These are phyloP conservation scores for Globisporangium ultimum DNA, from an alignment of 352 stramenopile genomes.

Conservation along the genomic window DNA sequence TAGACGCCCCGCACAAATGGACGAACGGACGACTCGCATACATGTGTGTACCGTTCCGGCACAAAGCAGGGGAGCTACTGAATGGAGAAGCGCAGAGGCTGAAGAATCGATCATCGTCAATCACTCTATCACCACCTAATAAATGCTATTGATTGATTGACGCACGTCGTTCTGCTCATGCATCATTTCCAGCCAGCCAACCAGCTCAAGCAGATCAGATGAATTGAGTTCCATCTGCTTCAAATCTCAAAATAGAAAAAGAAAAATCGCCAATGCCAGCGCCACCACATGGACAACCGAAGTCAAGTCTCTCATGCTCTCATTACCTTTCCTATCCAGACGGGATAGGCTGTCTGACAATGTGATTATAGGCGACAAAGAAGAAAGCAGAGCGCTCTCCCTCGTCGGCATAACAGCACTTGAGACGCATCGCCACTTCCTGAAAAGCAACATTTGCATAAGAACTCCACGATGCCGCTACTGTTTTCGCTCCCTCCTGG, in stretches of 20 bases:
- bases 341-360: slow-evolving; percentile 2
- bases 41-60: background rate
- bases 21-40: background rate
- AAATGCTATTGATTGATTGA: slow-evolving; percentile 15
- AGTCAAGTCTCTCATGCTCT: too few relatives aligned
- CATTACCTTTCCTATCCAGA: too few relatives aligned
- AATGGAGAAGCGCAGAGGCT: background rate
- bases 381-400: slow-evolving; percentile 1
- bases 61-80: background rate
- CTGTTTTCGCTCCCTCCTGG: slow-evolving; percentile 30
- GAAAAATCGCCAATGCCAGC: background rate
- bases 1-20: slow-evolving; percentile 20
- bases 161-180: background rate
- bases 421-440: background rate
- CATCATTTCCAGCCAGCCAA: background rate
- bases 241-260: slow-evolving; percentile 8
- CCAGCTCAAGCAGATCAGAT: background rate
- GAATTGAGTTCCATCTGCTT: slow-evolving; percentile 2
- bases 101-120: background rate
- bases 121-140: slow-evolving; percentile 8
- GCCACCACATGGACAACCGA: background rate
- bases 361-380: background rate
- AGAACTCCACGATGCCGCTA: slow-evolving; percentile 4
- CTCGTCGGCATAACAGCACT: background rate
- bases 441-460: background rate